Percentiles rank a stretch among this genome's conserved stretches.
Conservation (phyloP, 2,329 filamentous ascomycete genomes). For the Chaetomium strumarium region DNA sequence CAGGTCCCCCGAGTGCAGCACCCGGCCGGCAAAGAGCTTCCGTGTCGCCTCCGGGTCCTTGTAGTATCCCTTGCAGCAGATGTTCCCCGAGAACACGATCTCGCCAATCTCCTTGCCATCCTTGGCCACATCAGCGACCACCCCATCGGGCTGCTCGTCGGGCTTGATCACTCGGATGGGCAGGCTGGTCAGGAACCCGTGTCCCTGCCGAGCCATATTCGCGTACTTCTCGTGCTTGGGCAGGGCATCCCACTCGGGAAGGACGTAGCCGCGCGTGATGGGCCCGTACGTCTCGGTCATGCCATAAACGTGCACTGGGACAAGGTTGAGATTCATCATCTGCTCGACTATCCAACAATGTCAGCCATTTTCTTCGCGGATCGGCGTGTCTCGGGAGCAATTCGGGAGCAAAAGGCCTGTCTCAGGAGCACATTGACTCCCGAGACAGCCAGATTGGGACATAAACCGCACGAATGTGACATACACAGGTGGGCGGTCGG, state of each 20-base stretch:
- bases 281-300: conserved; percentile 87
- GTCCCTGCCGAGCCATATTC: conserved; percentile 89
- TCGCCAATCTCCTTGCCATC: conserved; percentile 47
- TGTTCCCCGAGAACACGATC: conserved; percentile 78
- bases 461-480: too few species aligned
- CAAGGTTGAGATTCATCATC: conserved; percentile 76
- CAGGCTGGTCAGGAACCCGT: conserved; percentile 80
- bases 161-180: conserved; percentile 78
- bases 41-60: conserved; percentile 80
- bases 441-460: too few species aligned
- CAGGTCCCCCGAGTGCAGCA: conserved; percentile 82
- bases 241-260: conserved; percentile 77
- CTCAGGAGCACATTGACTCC: too few species aligned
- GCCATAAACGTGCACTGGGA: conserved; percentile 91
- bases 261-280: conserved; percentile 86
- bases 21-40: conserved; percentile 83
- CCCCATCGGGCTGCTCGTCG: conserved; percentile 61
- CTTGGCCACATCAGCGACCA: conserved; percentile 49
- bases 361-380: too few species aligned
- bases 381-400: too few species aligned
- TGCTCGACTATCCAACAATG: too few species aligned
- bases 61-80: conserved; percentile 87
- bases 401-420: too few species aligned
- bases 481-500: conserved; percentile 84
- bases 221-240: conserved; percentile 71